Evolutionary conservation across 495 filamentous ascomycete species (phyloP), one percentile per base, ranked within the genome.

Genomic region (Xylona heveae): DNA sequence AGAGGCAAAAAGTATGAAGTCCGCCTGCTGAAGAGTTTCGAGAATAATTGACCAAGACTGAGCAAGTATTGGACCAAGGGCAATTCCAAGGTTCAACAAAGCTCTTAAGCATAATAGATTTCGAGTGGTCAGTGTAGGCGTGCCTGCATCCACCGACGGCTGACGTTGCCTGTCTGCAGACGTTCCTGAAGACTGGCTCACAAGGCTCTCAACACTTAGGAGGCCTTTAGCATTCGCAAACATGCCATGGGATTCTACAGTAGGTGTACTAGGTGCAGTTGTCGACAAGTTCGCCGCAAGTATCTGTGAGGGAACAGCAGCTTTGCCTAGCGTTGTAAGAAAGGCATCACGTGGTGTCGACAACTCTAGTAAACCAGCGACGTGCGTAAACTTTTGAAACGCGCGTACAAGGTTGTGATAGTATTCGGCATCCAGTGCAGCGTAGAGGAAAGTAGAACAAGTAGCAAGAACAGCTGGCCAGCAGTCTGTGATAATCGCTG

Each of bases 391-490:
- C 42, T 91, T 91, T 44, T 97, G 88, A 41, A 95, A 85, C 0
- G 83, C 77, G 30, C 85, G 66, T n/a, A 97, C 83, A 2, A 97
- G 63, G 16, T 71, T 71, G 39, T 91, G 83, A 38, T 91, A 95
- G 38, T 83, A 92, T 24, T 92, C 85, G n/a, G 80, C 73, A 43
- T 95, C 88, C 6, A 97, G 53, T 0, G 82, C 70, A 13, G 90
- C 82, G 47, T 83, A 83, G 16, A 97, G 50, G 50, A 94, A 95
- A 1, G 85, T 94, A 0, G 88, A 94, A 41, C 79, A 94, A 1
- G 82, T 76, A 10, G 88, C 85, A 21, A 97, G 67, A 9, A 94
- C 66, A 28, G 90, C 88, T 16, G 90, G 88, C 88, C 88, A 97
- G 44, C 90, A 94, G 42, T 78, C 64, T 4, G 84, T 77, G 26